Evolutionary conservation across 352 stramenopile genomes (phyloP).

Genomic region (Pythium aphanidermatum): DNA sequence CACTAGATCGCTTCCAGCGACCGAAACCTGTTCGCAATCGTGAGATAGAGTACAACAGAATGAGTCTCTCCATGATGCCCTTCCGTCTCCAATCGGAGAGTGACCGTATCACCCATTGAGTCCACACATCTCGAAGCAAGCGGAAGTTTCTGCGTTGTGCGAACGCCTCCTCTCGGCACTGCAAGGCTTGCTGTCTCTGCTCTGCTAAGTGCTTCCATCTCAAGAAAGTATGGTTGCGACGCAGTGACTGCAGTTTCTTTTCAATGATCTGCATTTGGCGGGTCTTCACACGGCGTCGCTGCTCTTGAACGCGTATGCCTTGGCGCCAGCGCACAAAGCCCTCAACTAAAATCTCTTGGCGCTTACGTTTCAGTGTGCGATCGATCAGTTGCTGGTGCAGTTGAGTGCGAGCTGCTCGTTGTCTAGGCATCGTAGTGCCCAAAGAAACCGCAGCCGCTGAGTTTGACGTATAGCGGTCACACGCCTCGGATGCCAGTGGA

Average conservation of each 20-base stretch:
- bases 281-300: conserved; percentile 27
- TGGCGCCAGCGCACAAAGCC: conserved; percentile 46
- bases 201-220: conserved; percentile 25
- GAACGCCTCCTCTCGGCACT: conserved; percentile 34
- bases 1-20: neutral
- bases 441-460: too few species aligned
- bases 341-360: conserved; percentile 32
- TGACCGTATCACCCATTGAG: conserved; percentile 11
- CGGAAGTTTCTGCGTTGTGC: conserved; percentile 22
- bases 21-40: conserved; percentile 4
- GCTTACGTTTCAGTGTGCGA: conserved; percentile 34
- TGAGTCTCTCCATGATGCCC: neutral
- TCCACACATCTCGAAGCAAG: conserved; percentile 20
- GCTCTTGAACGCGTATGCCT: conserved; percentile 43
- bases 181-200: conserved; percentile 6
- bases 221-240: conserved; percentile 30
- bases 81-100: neutral
- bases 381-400: conserved; percentile 62
- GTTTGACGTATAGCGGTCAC: neutral
- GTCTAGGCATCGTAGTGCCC: neutral
- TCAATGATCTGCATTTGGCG: conserved; percentile 22
- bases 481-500: neutral
- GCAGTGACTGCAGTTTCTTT: conserved; percentile 18
- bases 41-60: neutral
- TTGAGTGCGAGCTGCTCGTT: conserved; percentile 1